Conservation (phyloP, 2,329 filamentous ascomycete species). For the Cladosporium sp. region DNA sequence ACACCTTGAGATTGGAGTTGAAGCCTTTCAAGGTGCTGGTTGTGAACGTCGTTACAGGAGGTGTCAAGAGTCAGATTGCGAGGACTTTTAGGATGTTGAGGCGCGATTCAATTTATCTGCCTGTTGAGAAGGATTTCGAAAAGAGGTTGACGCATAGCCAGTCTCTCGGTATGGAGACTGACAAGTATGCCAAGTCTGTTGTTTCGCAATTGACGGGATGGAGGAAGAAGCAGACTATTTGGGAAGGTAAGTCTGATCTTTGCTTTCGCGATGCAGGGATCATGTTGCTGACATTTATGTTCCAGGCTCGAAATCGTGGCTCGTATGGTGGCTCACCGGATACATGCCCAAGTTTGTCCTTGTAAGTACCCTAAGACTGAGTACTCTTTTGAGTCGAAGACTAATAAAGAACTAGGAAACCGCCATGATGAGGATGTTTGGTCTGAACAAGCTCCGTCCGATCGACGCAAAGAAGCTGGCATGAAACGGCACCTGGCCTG, state of each 20-base stretch:
- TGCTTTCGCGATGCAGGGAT: not conserved
- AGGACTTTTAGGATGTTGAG: conserved; percentile 47
- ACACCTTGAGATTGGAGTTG: conserved; percentile 56
- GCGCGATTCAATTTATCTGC: conserved; percentile 48
- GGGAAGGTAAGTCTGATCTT: conserved; percentile 42
- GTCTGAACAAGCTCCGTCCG: conserved; percentile 1
- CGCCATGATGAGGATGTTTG: conserved; percentile 12
- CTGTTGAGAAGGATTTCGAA: conserved; percentile 50
- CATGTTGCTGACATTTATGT: not conserved
- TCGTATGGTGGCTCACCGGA: conserved; percentile 46
- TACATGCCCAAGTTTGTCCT: conserved; percentile 44
- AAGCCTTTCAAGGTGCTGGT: conserved; percentile 48
- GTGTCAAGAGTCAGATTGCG: conserved; percentile 56
- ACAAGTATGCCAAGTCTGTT: conserved; percentile 52
- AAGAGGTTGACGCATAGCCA: conserved; percentile 52
- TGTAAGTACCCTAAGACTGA: conserved; percentile 21
- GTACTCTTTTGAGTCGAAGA: too few species aligned
- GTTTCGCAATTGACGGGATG: conserved; percentile 47
- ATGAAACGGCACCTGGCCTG: not conserved
- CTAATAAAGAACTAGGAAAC: not conserved
- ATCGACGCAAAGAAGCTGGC: not conserved
- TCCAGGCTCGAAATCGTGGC: conserved; percentile 34
- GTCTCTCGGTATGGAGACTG: conserved; percentile 48
- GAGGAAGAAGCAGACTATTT: conserved; percentile 41
- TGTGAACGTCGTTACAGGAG: conserved; percentile 53